Base-by-base conservation (phyloP, 495 filamentous ascomycete species). In the Aspergillus sclerotiicarbonarius region DNA sequence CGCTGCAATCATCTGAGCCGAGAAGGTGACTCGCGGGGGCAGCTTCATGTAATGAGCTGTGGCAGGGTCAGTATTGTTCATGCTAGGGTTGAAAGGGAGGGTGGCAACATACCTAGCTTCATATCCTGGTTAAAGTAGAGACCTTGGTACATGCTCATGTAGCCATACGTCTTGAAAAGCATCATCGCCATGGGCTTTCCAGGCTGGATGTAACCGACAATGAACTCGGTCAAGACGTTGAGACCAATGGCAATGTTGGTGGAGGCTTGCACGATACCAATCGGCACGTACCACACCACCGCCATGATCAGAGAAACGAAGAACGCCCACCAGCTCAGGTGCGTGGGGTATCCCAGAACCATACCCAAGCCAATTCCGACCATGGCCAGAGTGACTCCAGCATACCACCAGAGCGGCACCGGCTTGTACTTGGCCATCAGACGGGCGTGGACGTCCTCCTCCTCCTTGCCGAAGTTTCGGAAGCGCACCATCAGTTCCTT, bases 1-100 rank as follows among this genome's bases (percentile, higher is more conserved):
- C 43, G 71, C 76, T 2, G 82, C 74, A 19, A 84, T 60, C 32
- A 83, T 80, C 60, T 88, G 84, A 0, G 78, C 80, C 31, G 67
- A 69, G 61, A 87, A 88, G 33, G 83, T 82, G 3, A 83, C 74
- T 3, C 82, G 74, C 8, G 82, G 84, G 0, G 85, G 84, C 6
- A 88, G 69, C 63, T 89, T 89, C 78, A 87, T 83, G 64, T 89
- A 89, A 68, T 87, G 84, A 6, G 79, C 84, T 75, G 35, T 15
- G 5, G 13, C 8, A 41, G 9, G 47, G 41, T 19, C 31, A n/a
- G 9, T 53, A 13, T 6, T 1, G 19, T 56, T 10, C 6, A 29
- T 29, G 46, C n/a, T 21, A 13, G 8, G 10, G 16, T 18, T 56
- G 20, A 12, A 21, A 31, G 18, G 13, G 10, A 21, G 37, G 43